Percentiles rank a stretch among this genome's conserved stretches.
Evolutionary conservation across 257 asterid species (phyloP).

Genomic region (Ehretia macrophylla): DNA sequence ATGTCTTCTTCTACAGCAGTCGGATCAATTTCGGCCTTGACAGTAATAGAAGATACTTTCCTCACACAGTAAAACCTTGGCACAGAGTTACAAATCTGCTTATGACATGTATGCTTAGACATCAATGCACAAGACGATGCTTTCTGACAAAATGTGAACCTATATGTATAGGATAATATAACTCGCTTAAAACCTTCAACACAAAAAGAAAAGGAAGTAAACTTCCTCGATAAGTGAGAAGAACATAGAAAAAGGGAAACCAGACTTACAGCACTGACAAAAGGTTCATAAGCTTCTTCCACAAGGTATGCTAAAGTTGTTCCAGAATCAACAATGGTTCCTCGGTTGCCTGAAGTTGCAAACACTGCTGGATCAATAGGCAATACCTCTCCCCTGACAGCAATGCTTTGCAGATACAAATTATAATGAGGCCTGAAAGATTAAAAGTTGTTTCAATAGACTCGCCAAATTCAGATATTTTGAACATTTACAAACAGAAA

Average conservation of each 20-base stretch:
- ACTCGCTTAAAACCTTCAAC: too few species aligned
- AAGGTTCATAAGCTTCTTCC: constrained; percentile 75
- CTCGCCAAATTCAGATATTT: neutral
- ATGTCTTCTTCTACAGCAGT: too few species aligned
- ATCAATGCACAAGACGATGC: too few species aligned
- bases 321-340: constrained; percentile 87
- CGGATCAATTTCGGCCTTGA: too few species aligned
- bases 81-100: too few species aligned
- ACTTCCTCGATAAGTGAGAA: too few species aligned
- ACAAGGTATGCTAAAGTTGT: constrained; percentile 89
- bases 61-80: too few species aligned
- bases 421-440: constrained; percentile 82
- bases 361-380: constrained; percentile 71
- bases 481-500: neutral
- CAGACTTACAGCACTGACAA: constrained; percentile 68
- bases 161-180: neutral
- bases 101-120: too few species aligned
- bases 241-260: neutral
- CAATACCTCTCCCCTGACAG: constrained; percentile 68
- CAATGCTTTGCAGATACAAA: constrained; percentile 68
- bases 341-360: constrained; percentile 65
- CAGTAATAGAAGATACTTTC: too few species aligned
- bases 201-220: too few species aligned
- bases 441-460: constrained; percentile 2
- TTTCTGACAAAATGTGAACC: too few species aligned